phyloP scores from a whole-genome alignment of 2,329 filamentous ascomycete species.

The Didymella lethalis region DNA sequence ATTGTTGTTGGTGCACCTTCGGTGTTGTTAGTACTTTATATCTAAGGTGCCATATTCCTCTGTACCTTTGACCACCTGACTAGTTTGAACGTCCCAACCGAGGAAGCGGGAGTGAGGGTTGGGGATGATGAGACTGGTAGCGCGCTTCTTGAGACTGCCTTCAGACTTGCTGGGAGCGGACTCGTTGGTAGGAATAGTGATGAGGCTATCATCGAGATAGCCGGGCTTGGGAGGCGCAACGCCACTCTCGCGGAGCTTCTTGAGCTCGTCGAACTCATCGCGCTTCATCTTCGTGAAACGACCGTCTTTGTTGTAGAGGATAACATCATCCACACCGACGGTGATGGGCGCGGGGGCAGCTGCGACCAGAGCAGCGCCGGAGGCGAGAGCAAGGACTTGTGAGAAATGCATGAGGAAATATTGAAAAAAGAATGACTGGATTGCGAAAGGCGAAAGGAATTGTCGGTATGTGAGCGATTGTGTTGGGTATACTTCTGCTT shows the following conservation, averaged over 20 bases:
- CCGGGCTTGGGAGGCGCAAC: conserved; percentile 29
- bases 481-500: background rate
- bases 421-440: conserved; percentile 2
- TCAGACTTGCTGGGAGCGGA: conserved; percentile 10
- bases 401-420: conserved; percentile 32
- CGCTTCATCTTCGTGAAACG: conserved; percentile 37
- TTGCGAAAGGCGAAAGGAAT: conserved; percentile 1
- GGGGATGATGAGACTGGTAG: conserved; percentile 31
- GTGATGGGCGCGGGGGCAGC: conserved; percentile 28
- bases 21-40: background rate
- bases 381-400: conserved; percentile 26
- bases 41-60: too few relatives aligned
- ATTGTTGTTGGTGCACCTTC: conserved; percentile 35
- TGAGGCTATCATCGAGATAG: conserved; percentile 26
- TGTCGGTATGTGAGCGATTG: background rate
- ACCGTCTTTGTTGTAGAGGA: conserved; percentile 36
- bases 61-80: conserved; percentile 43
- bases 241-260: conserved; percentile 25
- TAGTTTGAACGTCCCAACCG: conserved; percentile 53
- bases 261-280: conserved; percentile 29
- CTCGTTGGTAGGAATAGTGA: conserved; percentile 19
- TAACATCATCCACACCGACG: conserved; percentile 34
- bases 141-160: conserved; percentile 28
- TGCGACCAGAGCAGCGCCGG: conserved; percentile 23
- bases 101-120: conserved; percentile 41